A percentile compares a stretch with the other conserved stretches of the same genome.
Conservation (phyloP, 768 basidiomycete species). For the Hypholoma fasciculare region DNA sequence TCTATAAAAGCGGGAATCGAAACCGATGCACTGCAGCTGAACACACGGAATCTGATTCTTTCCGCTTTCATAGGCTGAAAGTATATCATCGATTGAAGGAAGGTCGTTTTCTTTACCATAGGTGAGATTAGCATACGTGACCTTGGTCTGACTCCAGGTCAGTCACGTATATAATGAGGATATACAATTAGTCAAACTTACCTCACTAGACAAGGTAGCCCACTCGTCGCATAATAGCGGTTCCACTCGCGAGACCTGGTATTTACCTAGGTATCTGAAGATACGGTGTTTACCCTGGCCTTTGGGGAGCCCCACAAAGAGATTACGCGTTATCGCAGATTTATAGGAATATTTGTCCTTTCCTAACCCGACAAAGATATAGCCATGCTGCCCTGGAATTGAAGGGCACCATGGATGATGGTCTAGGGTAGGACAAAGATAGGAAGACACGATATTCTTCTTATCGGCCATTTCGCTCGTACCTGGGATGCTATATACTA, state of each 20-base stretch:
- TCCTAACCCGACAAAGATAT: constrained; percentile 55
- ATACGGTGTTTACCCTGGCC: constrained; percentile 23
- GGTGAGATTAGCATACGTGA: constrained; percentile 37
- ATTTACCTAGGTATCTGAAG: constrained; percentile 48
- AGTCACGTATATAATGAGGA: background rate
- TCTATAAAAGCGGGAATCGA: constrained; percentile 39
- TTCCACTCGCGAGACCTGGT: constrained; percentile 41
- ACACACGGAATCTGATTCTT: constrained; percentile 48
- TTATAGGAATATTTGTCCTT: constrained; percentile 43
- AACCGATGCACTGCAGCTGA: constrained; percentile 43
- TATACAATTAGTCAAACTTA: constrained; percentile 20
- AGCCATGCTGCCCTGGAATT: constrained; percentile 49
- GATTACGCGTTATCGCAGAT: constrained; percentile 36
- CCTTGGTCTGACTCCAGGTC: constrained; percentile 26
- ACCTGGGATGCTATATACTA: constrained; percentile 14
- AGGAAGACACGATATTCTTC: constrained; percentile 34
- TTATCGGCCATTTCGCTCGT: constrained; percentile 16
- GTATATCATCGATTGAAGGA: constrained; percentile 32
- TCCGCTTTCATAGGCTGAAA: constrained; percentile 45
- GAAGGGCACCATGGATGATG: constrained; percentile 57
- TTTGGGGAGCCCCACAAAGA: constrained; percentile 45
- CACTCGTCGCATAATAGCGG: constrained; percentile 48
- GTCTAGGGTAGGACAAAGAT: constrained; percentile 50
- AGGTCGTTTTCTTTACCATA: constrained; percentile 37
- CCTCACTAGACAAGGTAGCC: constrained; percentile 38